Evolutionary conservation across 805 yeast species (phyloP), one percentile per base, ranked within the genome.

Genomic region (Kuraishia ogatae): DNA sequence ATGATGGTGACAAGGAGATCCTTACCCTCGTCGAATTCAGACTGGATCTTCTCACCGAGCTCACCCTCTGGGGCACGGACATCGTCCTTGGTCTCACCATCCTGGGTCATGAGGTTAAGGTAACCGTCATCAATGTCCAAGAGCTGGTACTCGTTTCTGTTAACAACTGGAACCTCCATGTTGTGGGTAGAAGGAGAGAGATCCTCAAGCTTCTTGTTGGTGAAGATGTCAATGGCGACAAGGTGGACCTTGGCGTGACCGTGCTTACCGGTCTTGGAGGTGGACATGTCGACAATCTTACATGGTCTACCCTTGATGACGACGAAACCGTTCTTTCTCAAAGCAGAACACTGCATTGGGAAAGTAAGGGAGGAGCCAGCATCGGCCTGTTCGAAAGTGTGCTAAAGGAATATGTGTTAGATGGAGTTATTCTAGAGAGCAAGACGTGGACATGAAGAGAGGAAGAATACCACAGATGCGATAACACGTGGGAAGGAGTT

Each of bases 221-320:
- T 94, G 93, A 94, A 94, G 77, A 94, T 93, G 78, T 94, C 99
- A 70, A 89, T 85, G 74, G 98, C 98, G 66, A 94, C 98, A 81
- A 94, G 85, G 81, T 94, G 98, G 78, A 94, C 99, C 86, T 94
- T 94, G 77, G 99, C 99, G 94, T 94, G 99, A 83, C 99, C 99
- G 88, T 94, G 99, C 97, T 94, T 94, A 82, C 99, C 99, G 69
- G 99, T 94, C 88, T 94, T 94, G 72, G 99, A 94, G 73, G 99
- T 94, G 62, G 99, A 94, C 99, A 94, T 94, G 78, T 94, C 99
- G 71, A 94, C 96, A 78, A 94, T 94, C 87, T 94, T 94, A 85
- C 98, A 94, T 76, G 99, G 99, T 85, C 99, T 96, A 72, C 89
- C 83, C 84, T 94, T 94, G 82, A 93, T 94, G 69, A 86, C 96